phyloP scores from a whole-genome alignment of 2,329 filamentous ascomycete genomes.

The Raffaelea albimanens region DNA sequence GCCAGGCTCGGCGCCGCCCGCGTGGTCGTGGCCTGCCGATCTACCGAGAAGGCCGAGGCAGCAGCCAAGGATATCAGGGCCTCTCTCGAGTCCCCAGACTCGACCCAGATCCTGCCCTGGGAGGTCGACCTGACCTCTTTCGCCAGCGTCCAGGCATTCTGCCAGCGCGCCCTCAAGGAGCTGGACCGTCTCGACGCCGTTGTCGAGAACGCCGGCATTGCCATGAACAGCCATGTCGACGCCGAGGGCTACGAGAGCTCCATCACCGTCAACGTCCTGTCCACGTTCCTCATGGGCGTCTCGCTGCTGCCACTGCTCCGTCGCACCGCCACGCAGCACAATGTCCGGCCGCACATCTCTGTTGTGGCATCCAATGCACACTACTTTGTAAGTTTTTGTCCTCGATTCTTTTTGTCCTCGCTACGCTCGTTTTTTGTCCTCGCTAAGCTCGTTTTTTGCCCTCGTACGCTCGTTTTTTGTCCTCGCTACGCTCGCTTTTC shows the following conservation, averaged over 20 bases:
- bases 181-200: constrained; percentile 32
- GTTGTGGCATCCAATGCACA: constrained; percentile 31
- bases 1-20: constrained; percentile 24
- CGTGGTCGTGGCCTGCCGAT: constrained; percentile 29
- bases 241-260: constrained; percentile 28
- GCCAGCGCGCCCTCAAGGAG: constrained; percentile 12
- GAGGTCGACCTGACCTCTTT: constrained; percentile 37
- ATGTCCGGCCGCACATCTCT: constrained; percentile 24
- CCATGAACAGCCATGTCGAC: constrained; percentile 7
- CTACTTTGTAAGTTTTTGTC: constrained; percentile 14
- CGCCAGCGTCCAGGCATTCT: constrained; percentile 34
- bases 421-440: not conserved
- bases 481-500: not conserved
- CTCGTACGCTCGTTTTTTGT: no score
- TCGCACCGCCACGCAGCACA: constrained; percentile 22
- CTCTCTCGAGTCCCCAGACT: constrained; percentile 11
- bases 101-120: constrained; percentile 34
- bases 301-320: constrained; percentile 32
- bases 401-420: not conserved
- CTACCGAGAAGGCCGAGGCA: constrained; percentile 23
- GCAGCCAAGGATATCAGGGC: constrained; percentile 28
- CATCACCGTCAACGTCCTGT: constrained; percentile 37
- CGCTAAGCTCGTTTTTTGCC: no score
- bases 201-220: constrained; percentile 30
- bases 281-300: constrained; percentile 33